These are phyloP conservation scores for Candida parachauliodes DNA, from an alignment of 805 yeast genomes.

Conservation along the genomic window DNA sequence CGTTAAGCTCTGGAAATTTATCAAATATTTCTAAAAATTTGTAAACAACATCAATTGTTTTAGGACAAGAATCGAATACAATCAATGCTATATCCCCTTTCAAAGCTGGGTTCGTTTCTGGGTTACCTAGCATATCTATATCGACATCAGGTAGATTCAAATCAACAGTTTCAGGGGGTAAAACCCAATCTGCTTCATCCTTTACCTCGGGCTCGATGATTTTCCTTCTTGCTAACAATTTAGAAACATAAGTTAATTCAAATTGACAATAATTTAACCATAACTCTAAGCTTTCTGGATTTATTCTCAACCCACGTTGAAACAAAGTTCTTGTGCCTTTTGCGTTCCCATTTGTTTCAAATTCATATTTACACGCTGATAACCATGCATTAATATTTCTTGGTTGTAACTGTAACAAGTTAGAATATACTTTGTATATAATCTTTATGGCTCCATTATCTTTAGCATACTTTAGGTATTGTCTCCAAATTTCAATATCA, in stretches of 20 bases:
- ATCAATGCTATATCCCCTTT: conserved; percentile 49
- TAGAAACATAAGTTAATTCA: conserved; percentile 82
- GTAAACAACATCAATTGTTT: conserved; percentile 30
- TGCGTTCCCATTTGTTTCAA: conserved; percentile 83
- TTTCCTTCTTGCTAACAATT: conserved; percentile 77
- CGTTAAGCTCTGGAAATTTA: conserved; percentile 63
- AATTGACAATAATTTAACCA: conserved; percentile 88
- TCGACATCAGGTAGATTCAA: conserved; percentile 85
- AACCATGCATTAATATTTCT: conserved; percentile 88
- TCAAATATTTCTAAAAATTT: conserved; percentile 59
- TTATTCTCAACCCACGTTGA: conserved; percentile 82
- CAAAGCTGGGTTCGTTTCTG: conserved; percentile 75
- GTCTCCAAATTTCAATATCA: conserved; percentile 73
- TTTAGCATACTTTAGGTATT: conserved; percentile 67
- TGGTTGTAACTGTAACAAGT: conserved; percentile 84
- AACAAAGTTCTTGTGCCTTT: conserved; percentile 83
- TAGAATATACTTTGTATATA: conserved; percentile 72
- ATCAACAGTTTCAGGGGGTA: conserved; percentile 32
- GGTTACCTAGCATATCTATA: conserved; percentile 76
- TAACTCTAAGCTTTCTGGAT: conserved; percentile 63
- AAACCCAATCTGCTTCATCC: conserved; percentile 41
- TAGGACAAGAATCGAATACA: conserved; percentile 33
- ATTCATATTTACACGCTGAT: conserved; percentile 90
- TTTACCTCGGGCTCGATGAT: conserved; percentile 64
- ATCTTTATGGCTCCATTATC: conserved; percentile 64